Percentiles rank a stretch among this genome's conserved stretches.
Conservation (phyloP, 1,139 yeast genomes). For the Scheffersomyces parashehatae region DNA sequence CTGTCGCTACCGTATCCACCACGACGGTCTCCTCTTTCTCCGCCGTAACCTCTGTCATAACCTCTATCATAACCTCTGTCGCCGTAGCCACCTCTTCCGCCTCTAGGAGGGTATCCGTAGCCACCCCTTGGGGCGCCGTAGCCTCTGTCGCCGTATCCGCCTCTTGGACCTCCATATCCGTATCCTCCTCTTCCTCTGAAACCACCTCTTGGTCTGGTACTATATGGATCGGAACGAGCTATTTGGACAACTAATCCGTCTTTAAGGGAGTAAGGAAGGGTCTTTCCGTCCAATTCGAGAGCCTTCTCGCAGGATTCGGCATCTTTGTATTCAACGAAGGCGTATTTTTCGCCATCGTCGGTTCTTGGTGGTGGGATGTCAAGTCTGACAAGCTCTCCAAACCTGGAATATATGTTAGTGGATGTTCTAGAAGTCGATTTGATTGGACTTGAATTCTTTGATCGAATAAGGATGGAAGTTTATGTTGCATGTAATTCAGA, state of each 20-base stretch:
- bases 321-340: constrained; percentile 70
- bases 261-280: constrained; percentile 37
- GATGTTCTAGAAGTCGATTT: background rate
- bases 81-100: constrained; percentile 7
- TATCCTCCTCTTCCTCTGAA: constrained; percentile 26
- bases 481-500: too few species aligned
- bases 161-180: constrained; percentile 14
- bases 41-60: constrained; percentile 9
- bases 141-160: constrained; percentile 10
- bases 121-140: constrained; percentile 7
- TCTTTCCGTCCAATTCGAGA: constrained; percentile 50
- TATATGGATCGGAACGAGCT: constrained; percentile 58
- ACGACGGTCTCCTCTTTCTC: constrained; percentile 17
- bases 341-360: constrained; percentile 64
- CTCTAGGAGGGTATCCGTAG: constrained; percentile 9
- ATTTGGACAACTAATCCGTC: constrained; percentile 54
- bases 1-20: constrained; percentile 26
- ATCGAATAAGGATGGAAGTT: background rate
- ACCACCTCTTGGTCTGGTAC: constrained; percentile 34
- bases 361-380: constrained; percentile 72
- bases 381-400: constrained; percentile 63
- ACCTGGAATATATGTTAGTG: constrained; percentile 35
- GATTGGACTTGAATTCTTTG: background rate
- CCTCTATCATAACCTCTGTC: constrained; percentile 7
- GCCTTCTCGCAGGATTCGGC: constrained; percentile 65